Conservation (phyloP, 192 early-diverging fungal genomes). For the Linnemannia hyalina region DNA sequence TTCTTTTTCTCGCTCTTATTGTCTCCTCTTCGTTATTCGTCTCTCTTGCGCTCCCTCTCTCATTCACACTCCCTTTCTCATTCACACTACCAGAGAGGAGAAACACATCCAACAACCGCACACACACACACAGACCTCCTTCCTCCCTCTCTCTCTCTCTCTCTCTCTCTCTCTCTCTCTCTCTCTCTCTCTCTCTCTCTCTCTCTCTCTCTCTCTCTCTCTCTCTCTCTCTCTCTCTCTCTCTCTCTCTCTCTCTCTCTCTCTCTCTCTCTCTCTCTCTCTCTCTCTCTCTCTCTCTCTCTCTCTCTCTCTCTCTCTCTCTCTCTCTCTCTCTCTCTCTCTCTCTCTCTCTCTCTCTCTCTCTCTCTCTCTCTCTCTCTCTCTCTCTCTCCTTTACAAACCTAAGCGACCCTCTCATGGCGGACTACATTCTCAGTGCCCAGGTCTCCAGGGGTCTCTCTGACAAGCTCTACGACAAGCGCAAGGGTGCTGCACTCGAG, state of each 20-base stretch:
- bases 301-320: too few relatives aligned
- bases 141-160: not conserved
- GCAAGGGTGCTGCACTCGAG: constrained; percentile 91
- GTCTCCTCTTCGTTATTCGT: not conserved
- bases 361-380: too few relatives aligned
- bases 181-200: too few relatives aligned
- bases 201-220: too few relatives aligned
- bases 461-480: constrained; percentile 95
- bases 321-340: too few relatives aligned
- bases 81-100: not conserved
- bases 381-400: not conserved
- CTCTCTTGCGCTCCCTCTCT: not conserved
- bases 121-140: not conserved
- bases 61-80: not conserved
- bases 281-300: too few relatives aligned
- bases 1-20: not conserved
- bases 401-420: constrained; percentile 31
- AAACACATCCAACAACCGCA: not conserved
- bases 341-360: too few relatives aligned
- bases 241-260: too few relatives aligned
- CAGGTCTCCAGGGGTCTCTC: constrained; percentile 80
- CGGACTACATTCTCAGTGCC: constrained; percentile 57
- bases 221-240: too few relatives aligned
- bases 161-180: too few relatives aligned
- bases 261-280: too few relatives aligned